Conservation (phyloP, 1,139 yeast species). For the Pichia sp. region DNA sequence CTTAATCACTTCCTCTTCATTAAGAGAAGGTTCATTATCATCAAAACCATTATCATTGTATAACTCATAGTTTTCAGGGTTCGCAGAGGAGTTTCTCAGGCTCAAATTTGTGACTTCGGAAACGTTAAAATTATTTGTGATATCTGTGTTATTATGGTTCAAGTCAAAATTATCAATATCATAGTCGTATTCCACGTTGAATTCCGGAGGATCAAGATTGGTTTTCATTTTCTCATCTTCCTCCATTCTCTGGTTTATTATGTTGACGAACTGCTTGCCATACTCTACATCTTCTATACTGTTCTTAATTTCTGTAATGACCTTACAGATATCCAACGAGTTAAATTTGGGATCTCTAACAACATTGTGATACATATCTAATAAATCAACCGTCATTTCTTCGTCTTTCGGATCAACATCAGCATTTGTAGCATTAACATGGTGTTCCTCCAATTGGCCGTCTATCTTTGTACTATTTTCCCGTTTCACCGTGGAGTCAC, state of each 20-base stretch:
- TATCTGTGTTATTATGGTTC: neutral
- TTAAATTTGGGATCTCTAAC: neutral
- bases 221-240: neutral
- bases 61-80: neutral
- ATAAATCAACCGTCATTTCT: neutral
- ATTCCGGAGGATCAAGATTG: constrained; percentile 3
- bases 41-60: neutral
- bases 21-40: neutral
- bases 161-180: constrained; percentile 19
- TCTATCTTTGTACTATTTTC: constrained; percentile 5
- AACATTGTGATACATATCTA: neutral
- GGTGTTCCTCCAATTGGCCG: constrained; percentile 6
- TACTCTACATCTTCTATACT: constrained; percentile 14
- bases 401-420: constrained; percentile 1
- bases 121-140: neutral
- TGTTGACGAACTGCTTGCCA: constrained; percentile 10
- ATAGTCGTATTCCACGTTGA: constrained; percentile 12
- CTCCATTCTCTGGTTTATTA: constrained; percentile 8
- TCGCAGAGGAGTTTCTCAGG: neutral
- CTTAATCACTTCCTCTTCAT: neutral
- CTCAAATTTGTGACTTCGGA: neutral
- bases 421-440: neutral
- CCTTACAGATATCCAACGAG: constrained; percentile 2
- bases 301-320: constrained; percentile 10
- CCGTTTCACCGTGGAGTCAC: constrained; percentile 9